phyloP scores from a whole-genome alignment of 495 filamentous ascomycete genomes.

The Daldinia bambusicola region DNA sequence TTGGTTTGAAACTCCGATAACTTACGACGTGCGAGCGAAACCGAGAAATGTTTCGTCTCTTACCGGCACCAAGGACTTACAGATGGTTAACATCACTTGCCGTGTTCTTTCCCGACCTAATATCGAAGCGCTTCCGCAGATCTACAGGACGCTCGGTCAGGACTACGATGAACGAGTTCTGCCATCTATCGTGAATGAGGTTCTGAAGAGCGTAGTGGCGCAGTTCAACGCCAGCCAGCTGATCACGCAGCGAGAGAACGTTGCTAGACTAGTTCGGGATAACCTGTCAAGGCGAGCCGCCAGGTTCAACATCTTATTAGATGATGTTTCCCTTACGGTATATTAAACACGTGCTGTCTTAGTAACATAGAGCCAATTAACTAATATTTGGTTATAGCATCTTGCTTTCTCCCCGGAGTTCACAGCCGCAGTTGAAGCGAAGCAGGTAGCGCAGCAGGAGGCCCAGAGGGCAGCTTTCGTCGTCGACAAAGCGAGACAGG shows the following conservation, averaged over 20 bases:
- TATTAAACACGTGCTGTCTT: constrained; percentile 39
- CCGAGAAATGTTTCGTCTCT: constrained; percentile 96
- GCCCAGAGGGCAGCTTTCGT: constrained; percentile 97
- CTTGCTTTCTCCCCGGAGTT: constrained; percentile 99
- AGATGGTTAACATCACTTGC: constrained; percentile 99
- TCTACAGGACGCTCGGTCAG: constrained; percentile 93
- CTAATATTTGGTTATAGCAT: constrained; percentile 67
- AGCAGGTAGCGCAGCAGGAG: constrained; percentile 99
- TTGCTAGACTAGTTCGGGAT: constrained; percentile 88
- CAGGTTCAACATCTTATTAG: constrained; percentile 95
- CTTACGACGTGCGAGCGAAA: constrained; percentile 97
- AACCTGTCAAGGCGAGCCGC: constrained; percentile 91
- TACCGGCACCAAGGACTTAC: constrained; percentile 97
- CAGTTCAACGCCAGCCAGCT: constrained; percentile 99
- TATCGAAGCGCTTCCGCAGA: constrained; percentile 88
- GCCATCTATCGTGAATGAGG: constrained; percentile 98
- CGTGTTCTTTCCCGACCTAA: constrained; percentile 95
- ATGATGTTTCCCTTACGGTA: constrained; percentile 98
- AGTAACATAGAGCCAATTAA: not conserved
- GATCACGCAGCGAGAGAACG: constrained; percentile 98
- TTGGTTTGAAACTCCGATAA: constrained; percentile 96
- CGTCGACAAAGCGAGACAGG: constrained; percentile 98
- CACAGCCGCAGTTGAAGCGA: constrained; percentile 97
- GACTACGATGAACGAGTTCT: constrained; percentile 98
- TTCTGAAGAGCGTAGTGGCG: constrained; percentile 97